Evolutionary conservation across 2,329 filamentous ascomycete species (phyloP).

Genomic region (Fusarium nygamai): DNA sequence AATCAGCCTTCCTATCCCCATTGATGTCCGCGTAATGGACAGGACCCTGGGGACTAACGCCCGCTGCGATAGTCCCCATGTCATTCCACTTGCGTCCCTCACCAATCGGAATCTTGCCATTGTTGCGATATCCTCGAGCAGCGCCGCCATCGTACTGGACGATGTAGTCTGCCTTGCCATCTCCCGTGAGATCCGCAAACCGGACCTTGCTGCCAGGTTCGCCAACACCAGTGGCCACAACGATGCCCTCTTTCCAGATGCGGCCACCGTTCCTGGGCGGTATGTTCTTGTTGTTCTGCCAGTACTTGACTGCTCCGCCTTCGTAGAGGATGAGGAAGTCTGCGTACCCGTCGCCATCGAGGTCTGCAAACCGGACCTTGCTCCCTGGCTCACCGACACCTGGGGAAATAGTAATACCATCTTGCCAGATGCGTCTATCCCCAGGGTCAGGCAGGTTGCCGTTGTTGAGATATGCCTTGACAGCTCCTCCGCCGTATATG

Average conservation of each 20-base stretch:
- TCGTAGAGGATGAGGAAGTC: slow-evolving; percentile 19
- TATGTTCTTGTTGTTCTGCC: slow-evolving; percentile 18
- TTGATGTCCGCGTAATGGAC: slow-evolving; percentile 30
- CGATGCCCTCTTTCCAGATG: slow-evolving; percentile 24
- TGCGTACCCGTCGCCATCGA: slow-evolving; percentile 19
- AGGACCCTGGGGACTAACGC: slow-evolving; percentile 14
- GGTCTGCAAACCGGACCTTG: slow-evolving; percentile 27
- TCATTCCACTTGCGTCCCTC: slow-evolving; percentile 10
- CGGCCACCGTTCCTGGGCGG: not conserved
- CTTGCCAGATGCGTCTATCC: slow-evolving; percentile 4
- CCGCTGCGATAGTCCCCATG: slow-evolving; percentile 11
- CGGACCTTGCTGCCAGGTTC: slow-evolving; percentile 11
- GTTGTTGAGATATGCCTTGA: slow-evolving; percentile 26
- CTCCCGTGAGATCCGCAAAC: slow-evolving; percentile 22
- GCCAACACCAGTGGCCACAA: slow-evolving; percentile 2
- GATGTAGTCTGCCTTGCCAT: slow-evolving; percentile 16
- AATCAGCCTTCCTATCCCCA: slow-evolving; percentile 28
- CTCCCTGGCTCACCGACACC: slow-evolving; percentile 3
- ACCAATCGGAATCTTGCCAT: not conserved
- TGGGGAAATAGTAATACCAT: slow-evolving; percentile 1
- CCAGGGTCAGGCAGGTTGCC: not conserved
- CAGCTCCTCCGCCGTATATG: slow-evolving; percentile 29
- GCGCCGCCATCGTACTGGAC: slow-evolving; percentile 19
- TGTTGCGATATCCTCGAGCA: slow-evolving; percentile 10
- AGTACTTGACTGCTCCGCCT: slow-evolving; percentile 15